Conservation (phyloP, 495 filamentous ascomycete species). For the Entonaema liquescens region DNA sequence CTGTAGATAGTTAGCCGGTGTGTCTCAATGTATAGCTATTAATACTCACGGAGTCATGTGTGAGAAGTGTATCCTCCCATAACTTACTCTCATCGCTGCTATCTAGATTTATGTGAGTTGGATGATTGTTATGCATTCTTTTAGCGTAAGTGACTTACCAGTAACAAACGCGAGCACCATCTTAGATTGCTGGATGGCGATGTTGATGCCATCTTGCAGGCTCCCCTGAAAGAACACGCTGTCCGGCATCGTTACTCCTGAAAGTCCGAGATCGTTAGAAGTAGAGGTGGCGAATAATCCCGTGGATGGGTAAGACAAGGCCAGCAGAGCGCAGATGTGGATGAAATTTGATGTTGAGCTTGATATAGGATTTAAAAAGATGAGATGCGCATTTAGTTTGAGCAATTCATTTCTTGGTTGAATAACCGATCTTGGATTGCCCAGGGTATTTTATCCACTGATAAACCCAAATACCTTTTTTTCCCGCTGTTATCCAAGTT, state of each 20-base stretch:
- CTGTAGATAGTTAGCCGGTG: conserved; percentile 27
- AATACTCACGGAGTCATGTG: conserved; percentile 63
- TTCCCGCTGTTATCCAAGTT: not conserved
- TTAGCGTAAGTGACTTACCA: conserved; percentile 44
- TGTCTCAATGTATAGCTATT: not conserved
- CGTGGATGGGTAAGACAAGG: not conserved
- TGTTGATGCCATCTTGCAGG: conserved; percentile 78
- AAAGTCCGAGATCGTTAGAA: not conserved
- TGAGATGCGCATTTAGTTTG: not conserved
- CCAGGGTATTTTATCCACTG: not conserved
- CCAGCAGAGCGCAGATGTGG: not conserved
- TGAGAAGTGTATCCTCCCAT: conserved; percentile 83
- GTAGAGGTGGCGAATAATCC: not conserved
- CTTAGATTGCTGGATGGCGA: conserved; percentile 69
- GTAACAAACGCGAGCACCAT: conserved; percentile 60
- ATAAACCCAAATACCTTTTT: not conserved
- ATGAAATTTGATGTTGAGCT: not conserved
- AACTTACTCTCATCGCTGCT: conserved; percentile 66
- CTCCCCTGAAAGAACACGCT: conserved; percentile 82
- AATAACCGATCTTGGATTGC: not conserved
- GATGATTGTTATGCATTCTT: not conserved
- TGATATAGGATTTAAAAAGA: not conserved
- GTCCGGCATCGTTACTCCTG: conserved; percentile 7
- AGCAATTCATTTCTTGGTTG: not conserved
- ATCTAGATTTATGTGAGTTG: conserved; percentile 54